These are phyloP conservation scores for Myrica gale DNA, from an alignment of 306 rosid species.

Conservation along the genomic window DNA sequence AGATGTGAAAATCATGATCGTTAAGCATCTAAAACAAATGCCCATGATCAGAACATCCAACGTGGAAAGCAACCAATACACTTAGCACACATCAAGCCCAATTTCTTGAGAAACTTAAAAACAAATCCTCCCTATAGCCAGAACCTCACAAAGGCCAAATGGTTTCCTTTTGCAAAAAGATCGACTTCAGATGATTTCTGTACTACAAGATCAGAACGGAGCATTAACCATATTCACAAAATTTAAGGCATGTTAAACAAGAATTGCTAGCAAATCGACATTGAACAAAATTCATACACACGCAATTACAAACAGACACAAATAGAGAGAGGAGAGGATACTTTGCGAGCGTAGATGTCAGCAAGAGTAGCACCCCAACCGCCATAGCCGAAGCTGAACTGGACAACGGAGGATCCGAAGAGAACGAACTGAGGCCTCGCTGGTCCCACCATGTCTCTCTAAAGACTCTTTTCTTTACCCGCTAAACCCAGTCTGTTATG, in stretches of 20 bases:
- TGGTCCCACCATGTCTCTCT: conserved; percentile 66
- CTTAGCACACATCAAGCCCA: background rate
- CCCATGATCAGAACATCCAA: background rate
- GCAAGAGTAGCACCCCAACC: conserved; percentile 92
- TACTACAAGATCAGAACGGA: background rate
- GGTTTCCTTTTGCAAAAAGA: background rate
- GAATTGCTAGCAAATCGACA: background rate
- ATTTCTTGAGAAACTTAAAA: background rate
- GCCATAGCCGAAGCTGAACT: conserved; percentile 67
- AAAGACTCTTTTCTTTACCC: background rate
- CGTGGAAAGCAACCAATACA: background rate
- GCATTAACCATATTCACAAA: background rate
- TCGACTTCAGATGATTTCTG: background rate
- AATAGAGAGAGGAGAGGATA: conserved; percentile 16
- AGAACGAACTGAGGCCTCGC: conserved; percentile 77
- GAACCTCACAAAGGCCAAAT: background rate
- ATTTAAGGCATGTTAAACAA: background rate
- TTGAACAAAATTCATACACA: background rate
- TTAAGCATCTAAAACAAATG: background rate
- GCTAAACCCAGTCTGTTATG: no score
- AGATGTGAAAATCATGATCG: background rate
- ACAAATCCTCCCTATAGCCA: background rate
- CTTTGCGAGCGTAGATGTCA: conserved; percentile 85
- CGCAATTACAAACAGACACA: background rate
- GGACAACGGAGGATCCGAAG: conserved; percentile 93